phyloP scores from a whole-genome alignment of 2,329 filamentous ascomycete species.

The Madurella fahalii region DNA sequence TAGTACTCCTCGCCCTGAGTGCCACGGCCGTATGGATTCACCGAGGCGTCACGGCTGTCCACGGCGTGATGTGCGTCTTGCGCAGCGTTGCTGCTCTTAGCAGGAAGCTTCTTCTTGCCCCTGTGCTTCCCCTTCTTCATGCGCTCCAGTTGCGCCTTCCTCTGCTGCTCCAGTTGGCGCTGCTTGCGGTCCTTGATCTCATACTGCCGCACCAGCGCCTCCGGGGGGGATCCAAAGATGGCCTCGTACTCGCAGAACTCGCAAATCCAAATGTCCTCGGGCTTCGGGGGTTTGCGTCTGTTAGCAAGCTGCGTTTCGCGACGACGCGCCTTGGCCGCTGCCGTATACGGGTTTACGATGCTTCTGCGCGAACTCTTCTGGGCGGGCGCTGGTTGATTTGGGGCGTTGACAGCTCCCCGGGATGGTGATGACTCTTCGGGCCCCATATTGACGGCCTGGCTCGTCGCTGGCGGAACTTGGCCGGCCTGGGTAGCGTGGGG shows the following conservation, averaged over 20 bases:
- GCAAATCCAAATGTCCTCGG: slow-evolving; percentile 86
- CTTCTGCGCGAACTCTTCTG: slow-evolving; percentile 62
- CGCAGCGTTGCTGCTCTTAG: slow-evolving; percentile 39
- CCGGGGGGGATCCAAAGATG: slow-evolving; percentile 85
- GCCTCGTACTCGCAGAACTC: slow-evolving; percentile 97
- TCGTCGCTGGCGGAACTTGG: slow-evolving; percentile 11
- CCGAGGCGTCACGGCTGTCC: slow-evolving; percentile 20
- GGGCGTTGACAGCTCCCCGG: slow-evolving; percentile 3
- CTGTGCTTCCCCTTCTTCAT: slow-evolving; percentile 58
- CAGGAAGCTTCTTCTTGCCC: slow-evolving; percentile 72
- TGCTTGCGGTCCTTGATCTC: slow-evolving; percentile 90
- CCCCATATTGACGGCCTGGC: slow-evolving; percentile 6
- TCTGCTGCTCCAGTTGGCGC: slow-evolving; percentile 80
- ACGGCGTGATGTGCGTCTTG: slow-evolving; percentile 25
- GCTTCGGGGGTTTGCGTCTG: slow-evolving; percentile 64
- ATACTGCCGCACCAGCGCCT: slow-evolving; percentile 82
- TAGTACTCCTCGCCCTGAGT: slow-evolving; percentile 24
- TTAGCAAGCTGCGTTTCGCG: slow-evolving; percentile 74
- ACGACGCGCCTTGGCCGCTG: slow-evolving; percentile 73
- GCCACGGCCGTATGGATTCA: slow-evolving; percentile 25
- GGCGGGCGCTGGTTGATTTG: slow-evolving; percentile 12
- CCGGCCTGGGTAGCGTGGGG: slow-evolving; percentile 18
- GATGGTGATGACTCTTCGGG: slow-evolving; percentile 11
- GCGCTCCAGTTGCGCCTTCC: slow-evolving; percentile 85
- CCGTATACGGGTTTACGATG: slow-evolving; percentile 65